These are phyloP conservation scores for Tillandsia leiboldiana DNA, from an alignment of 176 grass and related monocot species.

Conservation along the genomic window DNA sequence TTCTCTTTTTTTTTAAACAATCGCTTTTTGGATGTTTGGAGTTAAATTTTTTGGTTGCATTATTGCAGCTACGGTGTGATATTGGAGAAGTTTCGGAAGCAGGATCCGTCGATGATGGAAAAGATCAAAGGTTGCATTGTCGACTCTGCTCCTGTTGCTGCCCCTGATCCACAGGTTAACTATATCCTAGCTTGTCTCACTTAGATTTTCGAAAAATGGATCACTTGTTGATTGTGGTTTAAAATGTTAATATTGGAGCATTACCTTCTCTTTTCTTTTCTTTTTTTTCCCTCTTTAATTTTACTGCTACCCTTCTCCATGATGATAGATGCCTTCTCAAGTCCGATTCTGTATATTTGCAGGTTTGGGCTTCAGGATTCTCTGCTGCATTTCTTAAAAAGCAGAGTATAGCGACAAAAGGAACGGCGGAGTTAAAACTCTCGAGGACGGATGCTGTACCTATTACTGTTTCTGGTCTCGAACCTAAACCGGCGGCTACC, in stretches of 20 bases:
- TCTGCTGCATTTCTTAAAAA: constrained; percentile 93
- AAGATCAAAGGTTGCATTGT: constrained; percentile 84
- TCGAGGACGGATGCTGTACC: constrained; percentile 26
- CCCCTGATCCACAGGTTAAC: constrained; percentile 75
- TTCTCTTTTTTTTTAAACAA: not conserved
- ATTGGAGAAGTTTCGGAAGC: constrained; percentile 55
- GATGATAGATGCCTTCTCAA: not conserved
- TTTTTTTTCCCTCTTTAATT: not conserved
- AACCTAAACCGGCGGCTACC: constrained; percentile 33
- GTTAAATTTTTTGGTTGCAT: not conserved
- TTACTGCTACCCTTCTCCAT: not conserved
- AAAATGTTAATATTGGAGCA: not conserved
- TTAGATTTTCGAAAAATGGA: not conserved
- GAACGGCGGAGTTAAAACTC: constrained; percentile 15
- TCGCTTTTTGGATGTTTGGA: not conserved
- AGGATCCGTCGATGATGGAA: constrained; percentile 48
- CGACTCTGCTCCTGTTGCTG: constrained; percentile 82
- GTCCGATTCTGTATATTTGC: not conserved
- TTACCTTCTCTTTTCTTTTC: not conserved
- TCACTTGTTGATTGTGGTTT: not conserved
- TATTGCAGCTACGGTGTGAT: constrained; percentile 67
- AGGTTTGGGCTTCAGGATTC: constrained; percentile 96
- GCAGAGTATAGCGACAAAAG: constrained; percentile 56
- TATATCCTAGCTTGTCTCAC: not conserved
- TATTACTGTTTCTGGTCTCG: constrained; percentile 30